Base-by-base conservation (phyloP, 768 basidiomycete species). In the Leccinum incarnatum region DNA sequence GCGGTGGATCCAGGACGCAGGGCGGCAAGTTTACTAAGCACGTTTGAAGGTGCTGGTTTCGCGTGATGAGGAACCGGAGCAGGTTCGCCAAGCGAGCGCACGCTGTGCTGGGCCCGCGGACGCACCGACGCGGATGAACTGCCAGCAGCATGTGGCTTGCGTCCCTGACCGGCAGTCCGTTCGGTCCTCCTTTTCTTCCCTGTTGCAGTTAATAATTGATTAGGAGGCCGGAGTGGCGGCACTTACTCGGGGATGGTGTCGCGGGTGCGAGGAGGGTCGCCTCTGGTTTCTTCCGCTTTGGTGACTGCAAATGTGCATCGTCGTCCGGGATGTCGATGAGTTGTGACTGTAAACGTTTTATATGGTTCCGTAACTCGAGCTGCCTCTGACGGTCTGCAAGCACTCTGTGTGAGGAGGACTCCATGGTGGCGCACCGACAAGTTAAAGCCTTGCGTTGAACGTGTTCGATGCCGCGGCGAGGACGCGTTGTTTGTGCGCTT, bases 201-300 rank as follows among this genome's bases (percentile, higher is more conserved):
- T 73, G 62, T 17, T 14, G 53, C 23, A 45, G 19, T 45, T 6
- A 19, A 45, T 19, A 42, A 1, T 14, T 45, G 37, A 56, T 55
- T 19, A 4, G 19, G 30, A 36, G 12, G 5, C 23, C 19, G n/a
- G 34, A 45, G n/a, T 19, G 19, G 42, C 19, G 10, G 42, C 10
- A 71, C 79, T 70, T 62, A 89, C 88, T 88, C 4, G 86, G 86
- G 36, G 89, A 88, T 9, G 89, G 89, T 1, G 81, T 84, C 1
- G 75, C 71, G 8, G 81, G 81, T 1, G 76, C 81, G 0, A 81
- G 64, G 14, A 81, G 65, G 2, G 72, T 69, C 3, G 75, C 59
- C 9, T 78, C 74, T 11, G 63, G 62, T 47, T 72, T 72, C 70
- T 80, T 85, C 59, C 81, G 75, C 69, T 84, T 83, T 9, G 81